Evolutionary conservation across 257 asterid species (phyloP).

Genomic region (Scutellaria baicalensis): DNA sequence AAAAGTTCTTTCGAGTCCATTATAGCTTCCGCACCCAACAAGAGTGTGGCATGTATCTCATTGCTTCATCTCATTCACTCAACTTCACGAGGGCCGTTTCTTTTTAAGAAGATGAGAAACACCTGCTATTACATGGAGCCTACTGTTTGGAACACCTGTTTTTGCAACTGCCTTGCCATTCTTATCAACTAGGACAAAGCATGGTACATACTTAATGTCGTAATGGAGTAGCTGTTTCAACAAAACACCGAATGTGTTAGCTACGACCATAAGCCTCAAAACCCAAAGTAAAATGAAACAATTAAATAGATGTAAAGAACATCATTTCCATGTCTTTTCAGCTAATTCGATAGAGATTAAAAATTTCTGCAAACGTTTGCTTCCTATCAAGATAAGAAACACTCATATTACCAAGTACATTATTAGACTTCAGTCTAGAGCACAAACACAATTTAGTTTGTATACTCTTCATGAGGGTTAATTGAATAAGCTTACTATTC

Average conservation of each 20-base stretch:
- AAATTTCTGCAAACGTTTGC: background rate
- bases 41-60: background rate
- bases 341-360: background rate
- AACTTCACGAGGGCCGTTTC: constrained; percentile 31
- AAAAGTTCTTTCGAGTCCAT: no score
- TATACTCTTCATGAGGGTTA: background rate
- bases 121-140: constrained; percentile 73
- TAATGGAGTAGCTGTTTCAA: constrained; percentile 68
- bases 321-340: background rate
- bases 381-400: background rate
- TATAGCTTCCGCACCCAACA: background rate
- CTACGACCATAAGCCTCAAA: background rate
- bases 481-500: background rate
- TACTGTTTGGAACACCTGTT: constrained; percentile 68
- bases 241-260: background rate
- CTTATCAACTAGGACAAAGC: constrained; percentile 75
- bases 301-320: background rate
- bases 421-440: background rate
- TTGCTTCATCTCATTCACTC: background rate
- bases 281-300: no score
- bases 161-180: constrained; percentile 73
- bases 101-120: constrained; percentile 73
- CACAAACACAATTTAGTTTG: background rate
- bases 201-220: constrained; percentile 79
- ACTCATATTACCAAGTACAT: background rate